phyloP scores from a whole-genome alignment of 2,329 filamentous ascomycete genomes.

The Microcyclospora tardicrescens region DNA sequence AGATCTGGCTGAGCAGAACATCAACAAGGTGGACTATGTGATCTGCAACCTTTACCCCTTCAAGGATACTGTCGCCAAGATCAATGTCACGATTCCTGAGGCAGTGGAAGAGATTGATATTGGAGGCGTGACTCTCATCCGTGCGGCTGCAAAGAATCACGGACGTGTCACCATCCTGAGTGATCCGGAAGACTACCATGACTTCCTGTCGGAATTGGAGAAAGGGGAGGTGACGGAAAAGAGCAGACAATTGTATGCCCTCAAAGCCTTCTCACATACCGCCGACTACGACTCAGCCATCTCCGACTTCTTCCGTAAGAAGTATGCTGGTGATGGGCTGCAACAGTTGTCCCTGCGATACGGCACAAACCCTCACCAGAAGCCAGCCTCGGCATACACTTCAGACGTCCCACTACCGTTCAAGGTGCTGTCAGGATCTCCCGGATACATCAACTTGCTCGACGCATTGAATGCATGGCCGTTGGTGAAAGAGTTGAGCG shows the following conservation, averaged over 20 bases:
- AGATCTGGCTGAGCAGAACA: slow-evolving; percentile 88
- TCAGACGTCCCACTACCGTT: slow-evolving; percentile 69
- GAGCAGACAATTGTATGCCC: slow-evolving; percentile 76
- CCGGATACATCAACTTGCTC: slow-evolving; percentile 94
- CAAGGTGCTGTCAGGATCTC: slow-evolving; percentile 78
- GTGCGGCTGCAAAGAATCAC: slow-evolving; percentile 97
- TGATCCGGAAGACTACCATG: slow-evolving; percentile 84
- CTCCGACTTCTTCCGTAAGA: slow-evolving; percentile 92
- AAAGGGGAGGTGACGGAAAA: slow-evolving; percentile 72
- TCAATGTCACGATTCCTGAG: slow-evolving; percentile 92
- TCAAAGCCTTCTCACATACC: slow-evolving; percentile 98
- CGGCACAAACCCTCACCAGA: slow-evolving; percentile 95
- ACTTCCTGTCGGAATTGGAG: slow-evolving; percentile 84
- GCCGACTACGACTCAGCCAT: slow-evolving; percentile 94
- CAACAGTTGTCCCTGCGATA: slow-evolving; percentile 83
- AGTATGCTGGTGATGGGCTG: slow-evolving; percentile 75
- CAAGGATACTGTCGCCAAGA: slow-evolving; percentile 94
- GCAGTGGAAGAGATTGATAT: slow-evolving; percentile 99
- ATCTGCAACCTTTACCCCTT: slow-evolving; percentile 98
- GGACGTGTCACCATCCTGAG: slow-evolving; percentile 88
- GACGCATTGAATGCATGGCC: slow-evolving; percentile 96
- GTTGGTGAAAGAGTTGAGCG: slow-evolving; percentile 88
- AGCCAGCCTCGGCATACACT: slow-evolving; percentile 78
- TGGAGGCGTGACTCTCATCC: slow-evolving; percentile 88
- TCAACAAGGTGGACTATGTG: slow-evolving; percentile 87